phyloP scores from a whole-genome alignment of 2,329 filamentous ascomycete genomes.

The Metarhizium sp. region DNA sequence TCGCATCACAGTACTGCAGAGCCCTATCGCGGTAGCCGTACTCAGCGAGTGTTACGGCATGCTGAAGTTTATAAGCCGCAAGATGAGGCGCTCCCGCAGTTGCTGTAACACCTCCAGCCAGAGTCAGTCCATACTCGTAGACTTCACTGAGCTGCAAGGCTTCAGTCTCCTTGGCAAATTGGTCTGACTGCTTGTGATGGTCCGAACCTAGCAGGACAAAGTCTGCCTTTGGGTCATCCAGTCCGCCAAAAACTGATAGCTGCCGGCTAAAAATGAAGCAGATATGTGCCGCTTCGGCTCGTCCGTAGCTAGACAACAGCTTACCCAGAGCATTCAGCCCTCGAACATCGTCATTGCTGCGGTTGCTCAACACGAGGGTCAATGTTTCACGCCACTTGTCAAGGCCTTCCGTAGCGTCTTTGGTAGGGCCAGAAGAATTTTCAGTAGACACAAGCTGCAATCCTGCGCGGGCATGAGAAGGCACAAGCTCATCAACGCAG shows the following conservation, averaged over 20 bases:
- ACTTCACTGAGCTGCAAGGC: slow-evolving; percentile 90
- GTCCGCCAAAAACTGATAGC: slow-evolving; percentile 64
- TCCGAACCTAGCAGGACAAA: slow-evolving; percentile 83
- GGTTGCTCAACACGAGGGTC: slow-evolving; percentile 76
- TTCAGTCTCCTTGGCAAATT: slow-evolving; percentile 73
- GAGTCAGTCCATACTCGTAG: slow-evolving; percentile 80
- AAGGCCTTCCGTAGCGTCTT: slow-evolving; percentile 72
- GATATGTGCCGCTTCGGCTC: slow-evolving; percentile 84
- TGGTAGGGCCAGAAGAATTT: slow-evolving; percentile 47
- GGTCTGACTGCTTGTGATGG: slow-evolving; percentile 59
- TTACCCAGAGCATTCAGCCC: slow-evolving; percentile 74
- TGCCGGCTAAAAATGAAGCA: slow-evolving; percentile 82
- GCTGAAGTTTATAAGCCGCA: slow-evolving; percentile 82
- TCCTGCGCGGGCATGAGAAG: slow-evolving; percentile 82
- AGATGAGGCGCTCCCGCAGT: slow-evolving; percentile 65
- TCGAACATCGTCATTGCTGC: slow-evolving; percentile 67
- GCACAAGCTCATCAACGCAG: slow-evolving; percentile 90
- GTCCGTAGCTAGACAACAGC: slow-evolving; percentile 74
- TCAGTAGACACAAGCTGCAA: slow-evolving; percentile 83
- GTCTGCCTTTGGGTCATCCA: slow-evolving; percentile 69
- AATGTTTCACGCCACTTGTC: slow-evolving; percentile 94
- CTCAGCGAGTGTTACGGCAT: slow-evolving; percentile 77
- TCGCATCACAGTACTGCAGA: slow-evolving; percentile 82
- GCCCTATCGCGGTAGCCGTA: slow-evolving; percentile 75
- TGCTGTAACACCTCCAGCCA: slow-evolving; percentile 46